Evolutionary conservation across 106 monocot genomes (phyloP).

Genomic region (Phalaenopsis equestris): DNA sequence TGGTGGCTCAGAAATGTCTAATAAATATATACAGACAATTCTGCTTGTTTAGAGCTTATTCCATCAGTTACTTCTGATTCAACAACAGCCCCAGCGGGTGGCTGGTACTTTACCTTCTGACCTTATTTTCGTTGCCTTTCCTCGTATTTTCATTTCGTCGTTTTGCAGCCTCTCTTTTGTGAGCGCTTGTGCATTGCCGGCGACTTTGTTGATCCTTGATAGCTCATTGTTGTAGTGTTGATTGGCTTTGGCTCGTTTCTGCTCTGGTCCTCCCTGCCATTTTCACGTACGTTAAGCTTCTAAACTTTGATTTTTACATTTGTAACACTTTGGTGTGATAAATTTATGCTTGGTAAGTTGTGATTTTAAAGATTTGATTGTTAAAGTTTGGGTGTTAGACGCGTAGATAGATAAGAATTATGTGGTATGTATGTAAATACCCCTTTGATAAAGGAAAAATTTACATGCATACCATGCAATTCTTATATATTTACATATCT

Average conservation of each 20-base stretch:
- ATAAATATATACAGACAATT: neutral
- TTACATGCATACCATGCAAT: too few relatives aligned
- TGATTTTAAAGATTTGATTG: too few relatives aligned
- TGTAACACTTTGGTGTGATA: too few relatives aligned
- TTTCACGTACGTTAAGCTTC: neutral
- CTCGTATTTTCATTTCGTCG: slow-evolving; percentile 36
- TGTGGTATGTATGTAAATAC: too few relatives aligned
- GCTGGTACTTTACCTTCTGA: slow-evolving; percentile 14
- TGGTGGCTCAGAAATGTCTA: neutral
- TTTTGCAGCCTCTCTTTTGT: slow-evolving; percentile 43
- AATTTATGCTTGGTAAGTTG: too few relatives aligned
- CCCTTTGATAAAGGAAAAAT: too few relatives aligned
- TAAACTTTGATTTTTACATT: neutral
- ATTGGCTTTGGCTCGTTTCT: slow-evolving; percentile 26
- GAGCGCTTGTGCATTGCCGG: slow-evolving; percentile 16
- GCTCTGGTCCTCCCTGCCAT: slow-evolving; percentile 51
- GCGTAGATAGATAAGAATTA: too few relatives aligned
- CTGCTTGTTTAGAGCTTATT: neutral
- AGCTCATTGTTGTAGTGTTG: slow-evolving; percentile 49
- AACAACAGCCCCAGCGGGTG: slow-evolving; percentile 7
- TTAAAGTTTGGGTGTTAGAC: too few relatives aligned
- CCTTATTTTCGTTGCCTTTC: slow-evolving; percentile 13
- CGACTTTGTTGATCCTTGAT: slow-evolving; percentile 57
- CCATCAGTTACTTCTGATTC: neutral
- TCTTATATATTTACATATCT: too few relatives aligned